Evolutionary conservation across 2,329 filamentous ascomycete species (phyloP), one percentile per base, ranked within the genome.

Genomic region (Thielaviopsis cerberus): DNA sequence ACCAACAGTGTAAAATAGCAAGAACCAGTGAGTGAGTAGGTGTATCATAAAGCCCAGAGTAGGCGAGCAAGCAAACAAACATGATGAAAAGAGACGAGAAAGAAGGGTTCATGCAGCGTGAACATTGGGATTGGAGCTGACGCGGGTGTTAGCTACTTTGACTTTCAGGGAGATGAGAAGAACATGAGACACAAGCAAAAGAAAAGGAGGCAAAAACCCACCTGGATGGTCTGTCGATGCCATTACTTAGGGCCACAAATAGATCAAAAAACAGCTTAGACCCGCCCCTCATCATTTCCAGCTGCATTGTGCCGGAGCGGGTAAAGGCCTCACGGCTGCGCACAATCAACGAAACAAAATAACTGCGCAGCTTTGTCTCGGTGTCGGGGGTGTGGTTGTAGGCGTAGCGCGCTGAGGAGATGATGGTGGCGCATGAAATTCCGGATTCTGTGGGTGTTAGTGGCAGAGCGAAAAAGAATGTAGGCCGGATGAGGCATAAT

Each of bases 261-360:
- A 95, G 75, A 67, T 95, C 90, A 68, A 95, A 96, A 74, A 94
- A 95, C 60, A 94, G 75, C 66, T 86, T 79, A 0, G 76, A 86
- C 57, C 88, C 88, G 26, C 90, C 90, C 62, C 81, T 80, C 69
- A 86, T 86, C 89, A 96, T 95, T 73, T 95, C 89, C 64, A 87
- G 80, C 72, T 95, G 90, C 89, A 95, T 94, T 3, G 89, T 95
- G 57, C 89, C 88, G 70, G 88, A 94, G 58, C 88, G 79, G 76
- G 94, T 95, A 72, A 96, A 95, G 1, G 88, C 94, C 67, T 80
- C 79, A 63, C 90, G 81, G 65, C 85, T 88, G 63, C 89, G 83
- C 67, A 95, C 94, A 71, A 95, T 94, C 67, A 95, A 81, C 20
- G 90, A 88, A 41, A 95, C 81, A 65, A 94, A 96, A 70, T 95